phyloP scores from a whole-genome alignment of 2,329 filamentous ascomycete species.

The Pyrenophora graminea region DNA sequence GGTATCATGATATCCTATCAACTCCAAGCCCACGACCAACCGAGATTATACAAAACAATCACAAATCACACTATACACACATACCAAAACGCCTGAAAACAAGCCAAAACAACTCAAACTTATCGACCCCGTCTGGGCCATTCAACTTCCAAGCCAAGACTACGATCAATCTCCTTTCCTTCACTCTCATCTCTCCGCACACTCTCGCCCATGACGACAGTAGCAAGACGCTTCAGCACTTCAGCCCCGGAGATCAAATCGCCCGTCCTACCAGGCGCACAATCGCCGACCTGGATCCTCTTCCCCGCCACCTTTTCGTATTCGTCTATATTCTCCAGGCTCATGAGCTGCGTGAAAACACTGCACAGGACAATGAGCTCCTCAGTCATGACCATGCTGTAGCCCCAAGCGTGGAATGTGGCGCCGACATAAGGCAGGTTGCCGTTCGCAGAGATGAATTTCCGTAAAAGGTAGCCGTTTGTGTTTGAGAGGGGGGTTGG shows the following conservation, averaged over 20 bases:
- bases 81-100: neutral
- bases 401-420: conserved; percentile 41
- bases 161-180: conserved; percentile 31
- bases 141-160: conserved; percentile 13
- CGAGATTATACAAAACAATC: neutral
- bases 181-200: conserved; percentile 42
- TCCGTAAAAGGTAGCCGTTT: conserved; percentile 36
- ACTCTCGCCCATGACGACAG: conserved; percentile 40
- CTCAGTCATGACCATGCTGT: conserved; percentile 38
- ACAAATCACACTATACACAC: neutral
- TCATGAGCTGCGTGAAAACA: conserved; percentile 41
- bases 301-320: conserved; percentile 33
- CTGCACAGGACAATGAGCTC: conserved; percentile 40
- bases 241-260: conserved; percentile 28
- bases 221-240: conserved; percentile 40
- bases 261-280: conserved; percentile 27
- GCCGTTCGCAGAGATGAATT: conserved; percentile 26
- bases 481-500: conserved; percentile 26
- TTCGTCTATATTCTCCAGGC: conserved; percentile 27
- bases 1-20: conserved; percentile 1
- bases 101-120: neutral
- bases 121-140: conserved; percentile 17
- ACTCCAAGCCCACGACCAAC: neutral
- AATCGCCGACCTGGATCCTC: conserved; percentile 37
- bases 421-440: conserved; percentile 36